Percentiles rank a stretch among this genome's conserved stretches.
Conservation (phyloP, 2,329 filamentous ascomycete genomes). For the Teratosphaeria epicoccoides region DNA sequence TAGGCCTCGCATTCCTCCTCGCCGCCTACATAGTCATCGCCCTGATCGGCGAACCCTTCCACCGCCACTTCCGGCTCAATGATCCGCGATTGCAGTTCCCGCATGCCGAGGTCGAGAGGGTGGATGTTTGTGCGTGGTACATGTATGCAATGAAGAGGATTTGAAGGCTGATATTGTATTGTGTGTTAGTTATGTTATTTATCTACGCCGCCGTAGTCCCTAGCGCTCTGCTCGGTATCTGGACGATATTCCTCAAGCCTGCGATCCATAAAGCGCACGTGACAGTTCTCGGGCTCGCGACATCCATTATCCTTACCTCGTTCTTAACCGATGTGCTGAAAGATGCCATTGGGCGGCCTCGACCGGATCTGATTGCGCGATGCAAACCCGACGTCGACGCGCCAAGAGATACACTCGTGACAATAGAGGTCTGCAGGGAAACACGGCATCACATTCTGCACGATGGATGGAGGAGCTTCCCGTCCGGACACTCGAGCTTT, state of each 20-base stretch:
- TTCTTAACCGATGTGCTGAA: conserved; percentile 88
- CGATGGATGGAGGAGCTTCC: conserved; percentile 77
- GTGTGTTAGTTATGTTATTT: conserved; percentile 55
- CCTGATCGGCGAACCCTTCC: conserved; percentile 72
- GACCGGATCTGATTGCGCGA: conserved; percentile 79
- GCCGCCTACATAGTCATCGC: conserved; percentile 51
- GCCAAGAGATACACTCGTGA: conserved; percentile 44
- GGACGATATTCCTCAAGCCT: conserved; percentile 53
- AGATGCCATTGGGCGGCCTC: conserved; percentile 70
- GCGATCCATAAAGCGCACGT: conserved; percentile 73
- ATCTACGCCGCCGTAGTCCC: conserved; percentile 68
- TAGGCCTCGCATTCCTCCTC: conserved; percentile 64
- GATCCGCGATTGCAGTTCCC: conserved; percentile 78
- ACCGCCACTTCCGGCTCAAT: conserved; percentile 86
- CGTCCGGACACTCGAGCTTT: conserved; percentile 69
- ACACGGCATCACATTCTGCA: conserved; percentile 58
- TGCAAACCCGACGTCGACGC: conserved; percentile 60
- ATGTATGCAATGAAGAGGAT: not conserved
- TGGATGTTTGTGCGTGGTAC: conserved; percentile 56
- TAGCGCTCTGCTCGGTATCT: conserved; percentile 52
- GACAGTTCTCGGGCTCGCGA: conserved; percentile 68
- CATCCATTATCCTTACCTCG: conserved; percentile 60
- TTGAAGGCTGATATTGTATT: not conserved
- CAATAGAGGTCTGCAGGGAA: conserved; percentile 62
- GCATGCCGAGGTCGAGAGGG: conserved; percentile 72